These are phyloP conservation scores for Phylloporus arenicola DNA, from an alignment of 768 basidiomycete genomes.

Conservation along the genomic window DNA sequence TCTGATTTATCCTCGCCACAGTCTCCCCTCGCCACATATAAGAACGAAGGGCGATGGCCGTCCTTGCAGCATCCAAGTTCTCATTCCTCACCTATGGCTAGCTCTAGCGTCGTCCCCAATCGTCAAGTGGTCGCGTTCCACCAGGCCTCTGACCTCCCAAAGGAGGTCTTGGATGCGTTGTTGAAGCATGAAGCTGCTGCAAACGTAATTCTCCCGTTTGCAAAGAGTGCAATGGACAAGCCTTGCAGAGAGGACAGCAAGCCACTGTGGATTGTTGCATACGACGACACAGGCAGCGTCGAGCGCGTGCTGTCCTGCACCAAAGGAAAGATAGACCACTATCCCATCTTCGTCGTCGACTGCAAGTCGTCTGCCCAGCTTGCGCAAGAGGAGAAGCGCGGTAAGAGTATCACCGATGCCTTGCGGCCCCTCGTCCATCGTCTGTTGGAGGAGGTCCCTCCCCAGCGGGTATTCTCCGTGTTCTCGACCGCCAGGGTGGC, in stretches of 20 bases:
- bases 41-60: not conserved
- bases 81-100: slow-evolving; percentile 15
- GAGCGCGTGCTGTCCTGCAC: slow-evolving; percentile 54
- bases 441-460: slow-evolving; percentile 9
- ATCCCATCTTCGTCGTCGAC: slow-evolving; percentile 45
- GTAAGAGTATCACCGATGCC: slow-evolving; percentile 3
- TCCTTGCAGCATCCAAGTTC: slow-evolving; percentile 12
- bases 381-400: slow-evolving; percentile 7
- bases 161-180: slow-evolving; percentile 29
- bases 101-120: not conserved
- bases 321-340: slow-evolving; percentile 45
- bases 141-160: slow-evolving; percentile 12
- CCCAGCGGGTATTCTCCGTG: slow-evolving; percentile 46
- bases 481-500: slow-evolving; percentile 53
- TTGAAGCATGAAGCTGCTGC: slow-evolving; percentile 26
- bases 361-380: slow-evolving; percentile 13
- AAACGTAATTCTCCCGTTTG: slow-evolving; percentile 40
- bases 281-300: slow-evolving; percentile 12
- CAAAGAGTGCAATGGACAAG: slow-evolving; percentile 23
- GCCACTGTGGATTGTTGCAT: slow-evolving; percentile 32
- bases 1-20: not conserved
- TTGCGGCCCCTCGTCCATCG: slow-evolving; percentile 9
- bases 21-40: slow-evolving; percentile 8
- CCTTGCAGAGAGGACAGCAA: not conserved
- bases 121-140: slow-evolving; percentile 4